phyloP scores from a whole-genome alignment of 2,329 filamentous ascomycete species.

The Colletotrichum musae region DNA sequence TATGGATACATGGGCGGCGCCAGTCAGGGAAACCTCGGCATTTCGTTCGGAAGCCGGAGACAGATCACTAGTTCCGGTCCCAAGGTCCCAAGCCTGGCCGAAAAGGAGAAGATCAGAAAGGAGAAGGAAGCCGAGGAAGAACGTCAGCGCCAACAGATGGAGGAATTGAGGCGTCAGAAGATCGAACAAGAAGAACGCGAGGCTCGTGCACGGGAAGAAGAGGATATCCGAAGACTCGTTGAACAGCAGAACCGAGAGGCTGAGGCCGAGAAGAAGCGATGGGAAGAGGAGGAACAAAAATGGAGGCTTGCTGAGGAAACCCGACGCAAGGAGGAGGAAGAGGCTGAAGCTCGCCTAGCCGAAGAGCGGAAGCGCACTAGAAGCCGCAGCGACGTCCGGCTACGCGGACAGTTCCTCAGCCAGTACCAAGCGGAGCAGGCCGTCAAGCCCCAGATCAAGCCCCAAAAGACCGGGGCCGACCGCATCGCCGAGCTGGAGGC shows the following conservation, averaged over 20 bases:
- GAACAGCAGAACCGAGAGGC: conserved; percentile 73
- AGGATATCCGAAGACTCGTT: conserved; percentile 72
- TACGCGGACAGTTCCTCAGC: conserved; percentile 88
- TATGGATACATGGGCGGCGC: conserved; percentile 99
- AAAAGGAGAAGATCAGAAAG: conserved; percentile 81
- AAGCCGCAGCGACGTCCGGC: conserved; percentile 72
- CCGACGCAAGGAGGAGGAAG: conserved; percentile 79
- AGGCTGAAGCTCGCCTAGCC: conserved; percentile 76
- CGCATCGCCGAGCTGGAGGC: conserved; percentile 77
- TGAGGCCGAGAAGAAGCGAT: conserved; percentile 78
- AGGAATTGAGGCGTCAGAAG: conserved; percentile 66
- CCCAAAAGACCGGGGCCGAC: conserved; percentile 46
- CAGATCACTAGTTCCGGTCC: conserved; percentile 92
- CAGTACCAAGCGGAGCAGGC: conserved; percentile 85
- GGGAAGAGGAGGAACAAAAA: conserved; percentile 82
- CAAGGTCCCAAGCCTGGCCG: conserved; percentile 82
- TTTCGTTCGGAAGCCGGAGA: conserved; percentile 90
- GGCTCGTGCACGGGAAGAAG: conserved; percentile 74
- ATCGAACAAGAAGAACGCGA: conserved; percentile 73
- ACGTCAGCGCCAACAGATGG: conserved; percentile 67
- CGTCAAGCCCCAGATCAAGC: conserved; percentile 39
- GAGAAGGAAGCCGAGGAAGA: conserved; percentile 73
- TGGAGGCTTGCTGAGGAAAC: conserved; percentile 85
- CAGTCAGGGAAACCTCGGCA: conserved; percentile 94
- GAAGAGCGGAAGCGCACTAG: conserved; percentile 76